phyloP scores from a whole-genome alignment of 2,329 filamentous ascomycete species.

The Penicillium sp. region DNA sequence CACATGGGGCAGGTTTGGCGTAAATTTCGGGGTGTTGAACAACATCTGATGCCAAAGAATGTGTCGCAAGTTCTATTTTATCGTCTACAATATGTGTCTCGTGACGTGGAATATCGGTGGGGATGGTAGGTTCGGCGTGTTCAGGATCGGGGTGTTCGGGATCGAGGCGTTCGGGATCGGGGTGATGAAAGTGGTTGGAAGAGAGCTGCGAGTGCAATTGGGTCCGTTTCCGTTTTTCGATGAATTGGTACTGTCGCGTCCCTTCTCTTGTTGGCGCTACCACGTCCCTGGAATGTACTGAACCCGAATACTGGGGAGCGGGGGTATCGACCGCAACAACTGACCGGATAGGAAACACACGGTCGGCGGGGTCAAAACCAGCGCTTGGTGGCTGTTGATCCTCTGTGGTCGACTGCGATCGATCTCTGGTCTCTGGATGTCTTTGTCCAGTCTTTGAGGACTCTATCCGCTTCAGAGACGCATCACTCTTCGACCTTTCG shows the following conservation, averaged over 20 bases:
- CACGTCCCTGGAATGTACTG: background rate
- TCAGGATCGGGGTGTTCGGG: background rate
- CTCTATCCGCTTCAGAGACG: background rate
- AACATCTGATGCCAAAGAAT: slow-evolving; percentile 16
- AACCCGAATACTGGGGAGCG: background rate
- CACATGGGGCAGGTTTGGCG: slow-evolving; percentile 7
- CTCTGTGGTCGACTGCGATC: slow-evolving; percentile 14
- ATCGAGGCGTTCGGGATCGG: background rate
- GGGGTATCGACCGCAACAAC: slow-evolving; percentile 50
- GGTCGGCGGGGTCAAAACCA: slow-evolving; percentile 40
- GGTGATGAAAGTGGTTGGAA: background rate
- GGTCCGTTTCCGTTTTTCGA: slow-evolving; percentile 23
- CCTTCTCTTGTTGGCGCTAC: slow-evolving; percentile 20
- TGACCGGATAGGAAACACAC: slow-evolving; percentile 69
- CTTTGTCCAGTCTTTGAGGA: background rate
- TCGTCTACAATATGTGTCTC: slow-evolving; percentile 11
- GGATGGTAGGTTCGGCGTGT: slow-evolving; percentile 4
- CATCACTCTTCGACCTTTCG: background rate
- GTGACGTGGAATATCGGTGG: slow-evolving; percentile 11
- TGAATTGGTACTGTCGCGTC: slow-evolving; percentile 23
- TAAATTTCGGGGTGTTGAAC: slow-evolving; percentile 16
- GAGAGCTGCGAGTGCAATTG: slow-evolving; percentile 12
- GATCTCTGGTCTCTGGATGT: slow-evolving; percentile 10
- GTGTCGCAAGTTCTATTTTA: slow-evolving; percentile 14
- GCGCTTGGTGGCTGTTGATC: slow-evolving; percentile 1